These are phyloP conservation scores for Ophiosphaerella korrae DNA, from an alignment of 2,329 filamentous ascomycete species.

Conservation along the genomic window DNA sequence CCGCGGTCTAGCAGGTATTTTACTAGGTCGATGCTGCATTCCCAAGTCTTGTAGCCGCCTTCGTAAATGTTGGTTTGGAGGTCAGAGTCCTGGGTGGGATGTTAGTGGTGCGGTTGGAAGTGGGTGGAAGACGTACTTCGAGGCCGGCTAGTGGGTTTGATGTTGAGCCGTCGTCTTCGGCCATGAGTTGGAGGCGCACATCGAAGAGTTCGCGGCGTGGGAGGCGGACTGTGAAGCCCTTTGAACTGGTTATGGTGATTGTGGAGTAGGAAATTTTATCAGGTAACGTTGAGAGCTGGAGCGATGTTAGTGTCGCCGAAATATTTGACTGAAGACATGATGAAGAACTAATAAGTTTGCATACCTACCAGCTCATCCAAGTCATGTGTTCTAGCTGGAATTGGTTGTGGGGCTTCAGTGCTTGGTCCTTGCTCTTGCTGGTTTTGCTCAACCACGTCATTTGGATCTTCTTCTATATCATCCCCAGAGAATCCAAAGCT, in stretches of 20 bases:
- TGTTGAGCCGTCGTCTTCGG: constrained; percentile 58
- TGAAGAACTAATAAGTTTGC: constrained; percentile 34
- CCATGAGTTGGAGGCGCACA: constrained; percentile 80
- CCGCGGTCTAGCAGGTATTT: constrained; percentile 62
- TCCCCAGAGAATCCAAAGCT: constrained; percentile 65
- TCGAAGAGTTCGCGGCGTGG: constrained; percentile 82
- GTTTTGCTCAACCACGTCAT: constrained; percentile 34
- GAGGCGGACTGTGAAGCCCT: constrained; percentile 59
- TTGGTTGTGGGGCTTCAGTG: constrained; percentile 31
- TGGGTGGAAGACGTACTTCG: constrained; percentile 20
- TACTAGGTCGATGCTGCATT: constrained; percentile 80
- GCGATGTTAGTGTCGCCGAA: constrained; percentile 6
- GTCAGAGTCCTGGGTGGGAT: constrained; percentile 59
- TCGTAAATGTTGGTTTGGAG: constrained; percentile 84
- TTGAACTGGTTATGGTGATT: constrained; percentile 65
- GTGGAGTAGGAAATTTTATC: constrained; percentile 74
- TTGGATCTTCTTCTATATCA: constrained; percentile 59
- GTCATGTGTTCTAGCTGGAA: constrained; percentile 50
- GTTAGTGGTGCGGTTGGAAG: too few species aligned
- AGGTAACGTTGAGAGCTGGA: constrained; percentile 64
- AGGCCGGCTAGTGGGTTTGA: constrained; percentile 38
- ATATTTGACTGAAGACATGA: neutral
- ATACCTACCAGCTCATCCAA: constrained; percentile 55
- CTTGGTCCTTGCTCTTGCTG: constrained; percentile 5
- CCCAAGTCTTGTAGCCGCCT: constrained; percentile 89